Evolutionary conservation across 805 yeast genomes (phyloP), one percentile per base, ranked within the genome.

Genomic region (Saccharomycopsis fermentans): DNA sequence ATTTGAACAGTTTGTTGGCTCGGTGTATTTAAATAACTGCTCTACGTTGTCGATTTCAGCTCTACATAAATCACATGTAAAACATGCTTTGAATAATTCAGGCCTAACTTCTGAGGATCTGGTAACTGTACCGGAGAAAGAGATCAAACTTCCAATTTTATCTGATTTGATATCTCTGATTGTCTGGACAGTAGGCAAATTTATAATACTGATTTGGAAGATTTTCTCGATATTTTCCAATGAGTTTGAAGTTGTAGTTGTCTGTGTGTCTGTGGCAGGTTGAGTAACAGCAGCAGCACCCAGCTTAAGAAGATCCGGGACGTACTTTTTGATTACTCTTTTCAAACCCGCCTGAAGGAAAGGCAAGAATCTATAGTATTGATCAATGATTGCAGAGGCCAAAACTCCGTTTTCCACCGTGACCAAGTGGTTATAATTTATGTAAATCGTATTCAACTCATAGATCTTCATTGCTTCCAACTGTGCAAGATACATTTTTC

Each of bases 81-180:
- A 94, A 29, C 91, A 80, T 14, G 90, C 99, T 60, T 79, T 82
- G 74, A 78, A 89, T 62, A 94, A 77, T 71, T 94, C 99, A 0
- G 99, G 99, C 59, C 98, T 81, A 12, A 94, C 97, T 73, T 94
- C 98, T 24, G 95, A 86, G 0, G 98, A 90, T 70, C 98, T 81
- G 0, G 98, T 92, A 4, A 94, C 96, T 0, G 99, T 94, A 58
- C 98, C 99, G 8, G 92, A 83, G 36, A 92, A 87, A 9, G 92
- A 77, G 74, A 90, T 78, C 61, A 92, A 77, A 9, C 87, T 77
- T 16, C 98, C 99, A 59, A 94, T 86, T 63, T 85, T 86, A 64
- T 88, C 96, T 1, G 97, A 87, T 67, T 94, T 80, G 59, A 94
- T 79, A 67, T 92, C 98, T 68, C 99, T 82, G 65, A 94, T 86